Evolutionary conservation across 1,139 yeast species (phyloP).

Genomic region (Taiozyma sp.): DNA sequence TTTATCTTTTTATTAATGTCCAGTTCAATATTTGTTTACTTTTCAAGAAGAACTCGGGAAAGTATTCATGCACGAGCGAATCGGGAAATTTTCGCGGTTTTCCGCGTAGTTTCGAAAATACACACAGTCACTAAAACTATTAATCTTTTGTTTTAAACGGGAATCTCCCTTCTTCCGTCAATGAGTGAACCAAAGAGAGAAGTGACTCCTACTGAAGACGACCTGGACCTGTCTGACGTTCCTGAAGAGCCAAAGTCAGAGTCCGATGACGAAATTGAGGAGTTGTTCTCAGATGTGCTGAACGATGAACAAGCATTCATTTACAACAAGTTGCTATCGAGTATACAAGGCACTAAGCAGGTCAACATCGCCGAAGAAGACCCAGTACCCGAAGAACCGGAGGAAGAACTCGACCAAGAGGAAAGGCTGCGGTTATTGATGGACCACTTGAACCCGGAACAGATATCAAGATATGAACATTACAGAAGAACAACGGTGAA

Average conservation of each 20-base stretch:
- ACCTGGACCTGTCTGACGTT: constrained; percentile 23
- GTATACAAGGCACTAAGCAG: constrained; percentile 12
- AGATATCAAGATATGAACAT: constrained; percentile 84
- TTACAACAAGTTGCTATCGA: constrained; percentile 12
- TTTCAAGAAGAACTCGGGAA: too few species aligned
- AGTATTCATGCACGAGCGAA: not conserved
- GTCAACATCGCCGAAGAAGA: constrained; percentile 15
- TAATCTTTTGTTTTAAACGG: too few species aligned
- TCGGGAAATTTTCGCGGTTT: not conserved
- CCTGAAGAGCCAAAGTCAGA: constrained; percentile 19
- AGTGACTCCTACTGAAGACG: constrained; percentile 9
- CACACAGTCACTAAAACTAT: too few species aligned
- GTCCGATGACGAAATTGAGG: constrained; percentile 18
- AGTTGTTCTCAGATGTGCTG: constrained; percentile 10
- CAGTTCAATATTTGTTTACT: not conserved
- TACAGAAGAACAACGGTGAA: constrained; percentile 81
- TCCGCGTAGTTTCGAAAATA: too few species aligned
- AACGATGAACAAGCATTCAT: constrained; percentile 18
- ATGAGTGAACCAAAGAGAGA: not conserved
- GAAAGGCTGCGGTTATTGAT: constrained; percentile 65
- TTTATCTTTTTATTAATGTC: not conserved
- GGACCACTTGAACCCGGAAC: constrained; percentile 73
- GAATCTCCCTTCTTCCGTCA: too few species aligned
- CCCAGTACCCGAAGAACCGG: constrained; percentile 20
- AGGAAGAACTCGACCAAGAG: constrained; percentile 35